Evolutionary conservation across 495 filamentous ascomycete species (phyloP).

Genomic region (Penicillium cataractarum): DNA sequence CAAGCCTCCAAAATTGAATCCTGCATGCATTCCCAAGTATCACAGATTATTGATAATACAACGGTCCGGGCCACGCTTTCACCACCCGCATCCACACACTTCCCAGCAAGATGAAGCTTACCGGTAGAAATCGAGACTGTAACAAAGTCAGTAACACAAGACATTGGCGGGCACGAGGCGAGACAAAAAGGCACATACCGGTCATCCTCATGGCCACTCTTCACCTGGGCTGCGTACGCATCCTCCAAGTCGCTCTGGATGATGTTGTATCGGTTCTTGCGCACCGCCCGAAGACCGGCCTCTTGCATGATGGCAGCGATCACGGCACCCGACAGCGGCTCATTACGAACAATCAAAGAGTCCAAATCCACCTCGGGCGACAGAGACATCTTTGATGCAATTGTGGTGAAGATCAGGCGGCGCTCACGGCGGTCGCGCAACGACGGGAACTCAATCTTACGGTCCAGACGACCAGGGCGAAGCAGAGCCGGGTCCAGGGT

Average conservation of each 20-base stretch:
- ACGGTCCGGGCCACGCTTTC: constrained; percentile 31
- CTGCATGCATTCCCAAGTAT: constrained; percentile 30
- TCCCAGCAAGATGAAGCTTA: constrained; percentile 29
- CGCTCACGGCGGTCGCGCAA: constrained; percentile 91
- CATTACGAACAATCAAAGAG: constrained; percentile 92
- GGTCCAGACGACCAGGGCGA: constrained; percentile 90
- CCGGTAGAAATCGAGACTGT: constrained; percentile 61
- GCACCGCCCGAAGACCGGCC: constrained; percentile 89
- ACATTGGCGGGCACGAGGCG: neutral
- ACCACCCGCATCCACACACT: constrained; percentile 27
- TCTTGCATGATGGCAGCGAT: constrained; percentile 99
- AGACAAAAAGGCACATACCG: constrained; percentile 41
- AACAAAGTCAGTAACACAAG: constrained; percentile 23
- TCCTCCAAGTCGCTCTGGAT: constrained; percentile 96
- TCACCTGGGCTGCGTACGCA: constrained; percentile 93
- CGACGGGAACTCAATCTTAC: constrained; percentile 97
- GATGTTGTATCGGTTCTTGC: constrained; percentile 99
- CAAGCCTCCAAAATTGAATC: constrained; percentile 9
- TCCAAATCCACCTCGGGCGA: constrained; percentile 96
- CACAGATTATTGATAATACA: constrained; percentile 48
- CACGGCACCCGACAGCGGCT: constrained; percentile 90
- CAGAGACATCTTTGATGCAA: constrained; percentile 94
- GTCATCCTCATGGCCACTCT: constrained; percentile 75
- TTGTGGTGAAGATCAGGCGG: constrained; percentile 93
- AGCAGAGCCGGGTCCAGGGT: constrained; percentile 94